These are phyloP conservation scores for Quercus lobata DNA, from an alignment of 331 rosid genomes.

Conservation along the genomic window DNA sequence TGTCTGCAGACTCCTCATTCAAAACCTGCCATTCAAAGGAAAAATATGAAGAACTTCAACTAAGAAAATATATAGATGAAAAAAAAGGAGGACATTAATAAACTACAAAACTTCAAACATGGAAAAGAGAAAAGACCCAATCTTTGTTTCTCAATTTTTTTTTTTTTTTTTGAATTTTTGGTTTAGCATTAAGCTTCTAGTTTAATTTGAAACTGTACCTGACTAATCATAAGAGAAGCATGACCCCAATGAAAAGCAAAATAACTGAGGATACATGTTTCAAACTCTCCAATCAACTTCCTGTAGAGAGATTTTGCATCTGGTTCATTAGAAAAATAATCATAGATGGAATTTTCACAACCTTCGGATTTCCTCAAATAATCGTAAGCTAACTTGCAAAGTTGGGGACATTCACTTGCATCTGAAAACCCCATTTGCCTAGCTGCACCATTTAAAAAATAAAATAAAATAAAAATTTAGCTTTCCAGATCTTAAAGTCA, in stretches of 20 bases:
- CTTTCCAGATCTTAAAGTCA: not conserved
- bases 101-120: not conserved
- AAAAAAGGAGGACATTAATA: too few species aligned
- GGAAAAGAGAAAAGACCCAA: not conserved
- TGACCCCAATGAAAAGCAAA: conserved; percentile 85
- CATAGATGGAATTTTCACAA: conserved; percentile 46
- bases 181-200: not conserved
- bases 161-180: not conserved
- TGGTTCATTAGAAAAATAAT: conserved; percentile 35
- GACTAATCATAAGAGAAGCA: conserved; percentile 45
- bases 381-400: conserved; percentile 52
- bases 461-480: not conserved
- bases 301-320: conserved; percentile 35
- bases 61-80: not conserved
- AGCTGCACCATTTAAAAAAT: conserved; percentile 30
- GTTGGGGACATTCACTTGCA: conserved; percentile 42
- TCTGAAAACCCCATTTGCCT: conserved; percentile 72
- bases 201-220: conserved; percentile 31
- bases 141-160: not conserved
- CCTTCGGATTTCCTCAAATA: conserved; percentile 53
- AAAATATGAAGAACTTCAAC: not conserved
- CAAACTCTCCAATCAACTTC: conserved; percentile 55
- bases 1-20: conserved; percentile 30
- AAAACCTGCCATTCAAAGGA: conserved; percentile 41
- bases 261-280: conserved; percentile 65